Evolutionary conservation across 1,284 basidiomycete species (phyloP).

Genomic region (Apiotrichum porosum): DNA sequence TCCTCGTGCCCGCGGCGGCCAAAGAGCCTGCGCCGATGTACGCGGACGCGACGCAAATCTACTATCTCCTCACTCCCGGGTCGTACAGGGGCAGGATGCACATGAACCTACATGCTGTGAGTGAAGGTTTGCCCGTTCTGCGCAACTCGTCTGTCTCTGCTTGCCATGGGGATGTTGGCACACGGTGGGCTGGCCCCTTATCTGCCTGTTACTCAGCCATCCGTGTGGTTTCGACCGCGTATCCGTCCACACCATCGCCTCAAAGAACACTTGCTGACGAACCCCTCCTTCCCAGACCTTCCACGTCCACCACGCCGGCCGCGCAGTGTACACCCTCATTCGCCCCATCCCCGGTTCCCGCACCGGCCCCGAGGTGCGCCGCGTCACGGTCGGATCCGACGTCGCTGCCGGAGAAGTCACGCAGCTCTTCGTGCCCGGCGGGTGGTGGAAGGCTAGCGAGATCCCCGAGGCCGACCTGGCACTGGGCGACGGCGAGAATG

Average conservation of each 20-base stretch:
- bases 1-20: too few species aligned
- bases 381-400: conserved; percentile 35
- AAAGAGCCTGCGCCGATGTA: background rate
- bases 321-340: conserved; percentile 44
- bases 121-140: too few species aligned
- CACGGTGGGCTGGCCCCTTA: too few species aligned
- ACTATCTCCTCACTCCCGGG: conserved; percentile 38
- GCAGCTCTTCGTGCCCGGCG: conserved; percentile 43
- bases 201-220: too few species aligned
- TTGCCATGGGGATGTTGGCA: too few species aligned
- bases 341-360: conserved; percentile 15
- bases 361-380: conserved; percentile 26
- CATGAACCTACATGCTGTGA: conserved; percentile 38
- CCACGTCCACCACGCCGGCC: conserved; percentile 39
- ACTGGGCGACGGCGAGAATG: conserved; percentile 19
- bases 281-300: conserved; percentile 26
- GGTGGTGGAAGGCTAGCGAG: conserved; percentile 46
- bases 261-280: too few species aligned
- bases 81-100: conserved; percentile 35
- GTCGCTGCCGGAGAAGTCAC: conserved; percentile 29
- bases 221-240: too few species aligned
- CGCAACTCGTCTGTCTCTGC: too few species aligned
- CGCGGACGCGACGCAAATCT: conserved; percentile 34
- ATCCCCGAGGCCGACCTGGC: conserved; percentile 37
- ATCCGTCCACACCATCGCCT: too few species aligned